Base-by-base conservation (phyloP, 1,284 basidiomycete genomes). In the Inonotus hispidus region DNA sequence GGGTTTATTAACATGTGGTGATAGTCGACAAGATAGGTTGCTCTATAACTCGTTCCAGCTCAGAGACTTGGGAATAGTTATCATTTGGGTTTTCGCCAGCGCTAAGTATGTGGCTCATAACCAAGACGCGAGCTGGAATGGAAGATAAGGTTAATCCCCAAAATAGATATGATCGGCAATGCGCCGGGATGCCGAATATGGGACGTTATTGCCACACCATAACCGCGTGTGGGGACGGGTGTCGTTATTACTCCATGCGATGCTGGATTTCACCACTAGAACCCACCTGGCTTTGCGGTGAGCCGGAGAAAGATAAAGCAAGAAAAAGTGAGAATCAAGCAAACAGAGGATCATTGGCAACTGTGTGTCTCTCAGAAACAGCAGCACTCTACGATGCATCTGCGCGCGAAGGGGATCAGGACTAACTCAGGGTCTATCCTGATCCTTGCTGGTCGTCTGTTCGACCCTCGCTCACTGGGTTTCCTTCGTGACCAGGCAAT, bases 361-460 rank as follows among this genome's bases (percentile, higher is more conserved):
- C 13, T 16, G 41, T 43, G 41, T 43, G 41, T n/a, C 41, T 4
- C 3, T 3, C 2, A 49, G 46, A 23, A 49, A 25, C 19, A 21
- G 13, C 41, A n/a, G n/a, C n/a, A n/a, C n/a, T 21, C 41, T 4
- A 43, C 3, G 16, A 43, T 43, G 41, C 41, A 43, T n/a, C 13
- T 43, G 13, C 8, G 32, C 32, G 41, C 41, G 16, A 16, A 43
- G 41, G 41, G 16, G n/a, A 14, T 16, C 41, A 43, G 13, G 41
- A 16, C 11, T 21, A 25, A 21, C 19, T 37, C 29, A 23, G 14
- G n/a, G 58, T 6, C 23, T 23, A 41, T 69, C 61, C 69, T 63
- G 58, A 74, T 78, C 63, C 70, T 74, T 29, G 75, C 77, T 10
- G 77, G 77, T 7, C 72, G 71, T 66, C 67, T 79, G 14, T 80